Conservation (phyloP, 1,139 yeast genomes). For the Saccharomyces pastorianus region DNA sequence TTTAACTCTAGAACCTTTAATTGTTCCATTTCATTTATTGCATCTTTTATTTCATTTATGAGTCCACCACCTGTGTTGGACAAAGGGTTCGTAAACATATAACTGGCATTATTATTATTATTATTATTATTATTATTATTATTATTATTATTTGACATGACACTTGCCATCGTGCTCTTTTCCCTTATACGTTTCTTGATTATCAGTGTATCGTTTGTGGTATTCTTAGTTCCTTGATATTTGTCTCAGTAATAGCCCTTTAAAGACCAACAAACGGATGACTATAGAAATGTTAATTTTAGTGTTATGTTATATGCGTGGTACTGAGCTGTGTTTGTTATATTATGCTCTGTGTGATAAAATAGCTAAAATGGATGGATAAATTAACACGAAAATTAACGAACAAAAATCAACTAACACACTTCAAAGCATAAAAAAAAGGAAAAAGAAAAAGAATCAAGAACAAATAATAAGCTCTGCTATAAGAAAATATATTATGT, state of each 20-base stretch:
- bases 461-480: neutral
- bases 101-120: neutral
- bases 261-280: neutral
- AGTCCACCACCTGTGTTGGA: conserved; percentile 13
- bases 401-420: neutral
- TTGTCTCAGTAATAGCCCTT: neutral
- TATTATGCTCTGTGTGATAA: neutral
- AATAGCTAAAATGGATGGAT: neutral
- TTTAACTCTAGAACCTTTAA: conserved; percentile 35
- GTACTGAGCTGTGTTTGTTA: neutral
- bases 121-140: neutral
- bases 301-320: neutral
- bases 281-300: neutral
- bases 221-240: neutral
- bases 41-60: conserved; percentile 23
- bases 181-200: neutral
- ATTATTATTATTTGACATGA: neutral
- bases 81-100: conserved; percentile 5
- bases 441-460: neutral
- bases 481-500: neutral
- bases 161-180: neutral
- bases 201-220: neutral
- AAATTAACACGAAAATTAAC: conserved; percentile 1
- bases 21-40: conserved; percentile 17
- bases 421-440: neutral